Conservation (phyloP, 768 basidiomycete genomes). For the Suillus luteus region DNA sequence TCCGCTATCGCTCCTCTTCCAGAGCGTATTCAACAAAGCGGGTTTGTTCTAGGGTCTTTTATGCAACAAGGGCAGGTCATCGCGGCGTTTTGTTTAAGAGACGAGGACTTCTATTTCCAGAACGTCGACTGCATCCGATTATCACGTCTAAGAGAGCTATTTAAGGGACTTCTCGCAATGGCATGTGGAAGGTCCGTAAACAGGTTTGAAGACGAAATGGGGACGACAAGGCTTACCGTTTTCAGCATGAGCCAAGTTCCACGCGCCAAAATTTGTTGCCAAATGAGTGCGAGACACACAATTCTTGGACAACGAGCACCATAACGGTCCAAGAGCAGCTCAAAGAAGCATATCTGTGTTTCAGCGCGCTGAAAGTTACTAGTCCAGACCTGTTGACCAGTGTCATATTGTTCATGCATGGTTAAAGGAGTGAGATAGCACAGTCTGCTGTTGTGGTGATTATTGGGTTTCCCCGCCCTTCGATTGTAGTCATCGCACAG, state of each 20-base stretch:
- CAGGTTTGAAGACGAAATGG: background rate
- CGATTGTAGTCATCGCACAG: background rate
- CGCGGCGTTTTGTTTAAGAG: background rate
- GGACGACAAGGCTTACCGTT: slow-evolving; percentile 1
- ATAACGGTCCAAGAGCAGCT: background rate
- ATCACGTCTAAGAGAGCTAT: slow-evolving; percentile 6
- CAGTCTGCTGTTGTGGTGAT: background rate
- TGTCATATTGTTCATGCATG: background rate
- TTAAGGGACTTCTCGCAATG: background rate
- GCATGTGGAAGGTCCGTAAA: slow-evolving; percentile 3
- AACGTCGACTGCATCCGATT: slow-evolving; percentile 2
- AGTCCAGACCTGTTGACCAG: background rate
- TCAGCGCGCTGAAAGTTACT: background rate
- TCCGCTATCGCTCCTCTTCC: background rate
- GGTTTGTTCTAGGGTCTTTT: slow-evolving; percentile 7
- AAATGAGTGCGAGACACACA: background rate
- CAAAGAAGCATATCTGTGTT: background rate
- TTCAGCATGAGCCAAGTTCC: background rate
- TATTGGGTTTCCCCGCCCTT: background rate
- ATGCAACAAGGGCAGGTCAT: slow-evolving; percentile 10
- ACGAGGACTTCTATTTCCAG: background rate
- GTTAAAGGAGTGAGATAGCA: too few species aligned
- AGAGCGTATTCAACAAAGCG: slow-evolving; percentile 2
- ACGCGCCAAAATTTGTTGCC: background rate
- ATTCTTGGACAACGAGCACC: background rate